A percentile compares a stretch with the other conserved stretches of the same genome.
These are phyloP conservation scores for Fusarium anguioides DNA, from an alignment of 2,329 filamentous ascomycete genomes.

Conservation along the genomic window DNA sequence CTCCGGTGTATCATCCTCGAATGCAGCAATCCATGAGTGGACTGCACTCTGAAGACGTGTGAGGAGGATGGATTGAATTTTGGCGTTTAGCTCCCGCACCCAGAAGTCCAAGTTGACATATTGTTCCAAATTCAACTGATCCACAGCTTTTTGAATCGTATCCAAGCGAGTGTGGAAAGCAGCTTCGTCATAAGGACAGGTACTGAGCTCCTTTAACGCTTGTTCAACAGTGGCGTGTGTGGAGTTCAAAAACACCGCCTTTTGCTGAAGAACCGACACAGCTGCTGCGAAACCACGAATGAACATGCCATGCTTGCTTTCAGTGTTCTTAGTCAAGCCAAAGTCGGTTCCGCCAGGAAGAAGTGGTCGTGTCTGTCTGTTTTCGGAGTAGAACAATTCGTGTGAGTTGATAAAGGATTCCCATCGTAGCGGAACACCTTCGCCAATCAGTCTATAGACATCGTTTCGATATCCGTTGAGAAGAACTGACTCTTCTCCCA, in stretches of 20 bases:
- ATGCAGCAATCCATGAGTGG: slow-evolving; percentile 86
- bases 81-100: slow-evolving; percentile 87
- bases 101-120: slow-evolving; percentile 93
- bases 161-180: slow-evolving; percentile 85
- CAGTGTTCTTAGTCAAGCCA: slow-evolving; percentile 65
- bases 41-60: slow-evolving; percentile 87
- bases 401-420: slow-evolving; percentile 98
- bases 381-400: slow-evolving; percentile 77
- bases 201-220: slow-evolving; percentile 83
- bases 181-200: slow-evolving; percentile 83
- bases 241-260: slow-evolving; percentile 80
- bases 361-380: slow-evolving; percentile 58
- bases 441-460: slow-evolving; percentile 82
- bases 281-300: slow-evolving; percentile 92
- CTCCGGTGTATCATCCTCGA: slow-evolving; percentile 71
- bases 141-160: slow-evolving; percentile 88
- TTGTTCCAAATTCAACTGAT: slow-evolving; percentile 95
- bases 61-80: slow-evolving; percentile 83
- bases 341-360: slow-evolving; percentile 55
- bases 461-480: slow-evolving; percentile 93
- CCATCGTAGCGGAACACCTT: slow-evolving; percentile 92
- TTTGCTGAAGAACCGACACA: slow-evolving; percentile 87
- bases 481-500: slow-evolving; percentile 88
- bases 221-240: slow-evolving; percentile 87
- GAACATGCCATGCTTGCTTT: slow-evolving; percentile 96